A percentile compares a stretch with the other conserved stretches of the same genome.
These are phyloP conservation scores for Ophiostoma sp. DNA, from an alignment of 2,329 filamentous ascomycete species.

Conservation along the genomic window DNA sequence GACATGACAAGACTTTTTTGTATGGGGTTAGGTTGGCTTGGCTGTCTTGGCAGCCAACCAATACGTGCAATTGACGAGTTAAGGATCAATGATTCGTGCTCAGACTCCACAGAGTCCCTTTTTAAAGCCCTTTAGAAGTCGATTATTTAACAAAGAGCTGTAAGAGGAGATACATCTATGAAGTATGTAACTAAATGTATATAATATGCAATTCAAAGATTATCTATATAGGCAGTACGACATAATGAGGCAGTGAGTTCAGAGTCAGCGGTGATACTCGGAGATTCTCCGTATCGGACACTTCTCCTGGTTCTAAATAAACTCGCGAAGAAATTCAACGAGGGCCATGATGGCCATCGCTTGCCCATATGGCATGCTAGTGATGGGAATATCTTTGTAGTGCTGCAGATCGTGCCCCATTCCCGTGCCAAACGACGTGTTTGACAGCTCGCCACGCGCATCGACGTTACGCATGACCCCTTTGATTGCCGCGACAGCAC, in stretches of 20 bases:
- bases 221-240: neutral
- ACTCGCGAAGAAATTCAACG: conserved; percentile 64
- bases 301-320: conserved; percentile 32
- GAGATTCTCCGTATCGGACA: no score
- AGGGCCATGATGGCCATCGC: conserved; percentile 80
- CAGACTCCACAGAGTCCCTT: neutral
- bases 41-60: neutral
- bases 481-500: conserved; percentile 60
- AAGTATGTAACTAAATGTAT: neutral
- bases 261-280: no score
- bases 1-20: neutral
- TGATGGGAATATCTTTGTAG: conserved; percentile 70
- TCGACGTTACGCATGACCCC: conserved; percentile 63
- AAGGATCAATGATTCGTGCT: neutral
- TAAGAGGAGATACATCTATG: neutral
- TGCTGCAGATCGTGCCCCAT: conserved; percentile 71
- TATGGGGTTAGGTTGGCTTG: neutral
- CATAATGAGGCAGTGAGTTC: neutral
- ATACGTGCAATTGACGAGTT: neutral
- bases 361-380: conserved; percentile 79
- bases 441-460: conserved; percentile 60
- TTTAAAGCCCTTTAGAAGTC: neutral
- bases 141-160: neutral
- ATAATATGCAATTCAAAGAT: neutral
- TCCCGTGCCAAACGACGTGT: conserved; percentile 72